A percentile compares a stretch with the other conserved stretches of the same genome.
Conservation (phyloP, 495 filamentous ascomycete species). For the Hapsidospora chrysogenum region DNA sequence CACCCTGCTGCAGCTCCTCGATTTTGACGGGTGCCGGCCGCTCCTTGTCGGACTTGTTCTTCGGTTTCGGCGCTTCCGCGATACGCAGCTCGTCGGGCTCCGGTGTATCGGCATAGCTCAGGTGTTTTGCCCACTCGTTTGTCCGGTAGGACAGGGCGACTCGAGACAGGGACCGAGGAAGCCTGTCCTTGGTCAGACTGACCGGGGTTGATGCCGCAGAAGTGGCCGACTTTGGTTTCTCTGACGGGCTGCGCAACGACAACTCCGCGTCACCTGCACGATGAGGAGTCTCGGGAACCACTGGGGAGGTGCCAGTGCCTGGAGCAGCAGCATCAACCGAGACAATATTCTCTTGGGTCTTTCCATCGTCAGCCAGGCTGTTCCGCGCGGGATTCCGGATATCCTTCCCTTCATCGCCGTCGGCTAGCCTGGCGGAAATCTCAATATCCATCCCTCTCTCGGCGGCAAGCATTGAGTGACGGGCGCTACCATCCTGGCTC, state of each 20-base stretch:
- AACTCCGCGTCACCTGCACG: too few relatives aligned
- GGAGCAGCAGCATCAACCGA: too few relatives aligned
- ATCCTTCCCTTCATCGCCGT: background rate
- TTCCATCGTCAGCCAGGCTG: too few relatives aligned
- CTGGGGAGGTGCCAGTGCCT: conserved; percentile 4
- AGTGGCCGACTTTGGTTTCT: conserved; percentile 10
- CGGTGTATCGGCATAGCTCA: conserved; percentile 59
- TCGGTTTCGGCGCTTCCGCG: conserved; percentile 9
- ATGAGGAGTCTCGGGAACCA: conserved; percentile 1
- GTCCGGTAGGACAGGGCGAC: conserved; percentile 73
- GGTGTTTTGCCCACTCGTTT: conserved; percentile 93
- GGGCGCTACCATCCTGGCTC: conserved; percentile 19
- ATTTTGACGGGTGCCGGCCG: conserved; percentile 44
- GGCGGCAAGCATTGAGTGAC: conserved; percentile 3
- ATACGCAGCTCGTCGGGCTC: conserved; percentile 44
- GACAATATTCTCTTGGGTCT: too few relatives aligned
- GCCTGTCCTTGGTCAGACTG: conserved; percentile 28
- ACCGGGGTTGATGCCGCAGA: conserved; percentile 23
- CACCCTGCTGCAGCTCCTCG: conserved; percentile 48
- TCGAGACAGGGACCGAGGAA: conserved; percentile 44
- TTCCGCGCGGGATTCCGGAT: too few relatives aligned
- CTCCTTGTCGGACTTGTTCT: conserved; percentile 21
- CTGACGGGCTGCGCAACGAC: background rate
- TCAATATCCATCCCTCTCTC: conserved; percentile 6
- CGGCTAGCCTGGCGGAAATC: conserved; percentile 11